These are phyloP conservation scores for Suillus ampliporus DNA, from an alignment of 768 basidiomycete genomes.

Conservation along the genomic window DNA sequence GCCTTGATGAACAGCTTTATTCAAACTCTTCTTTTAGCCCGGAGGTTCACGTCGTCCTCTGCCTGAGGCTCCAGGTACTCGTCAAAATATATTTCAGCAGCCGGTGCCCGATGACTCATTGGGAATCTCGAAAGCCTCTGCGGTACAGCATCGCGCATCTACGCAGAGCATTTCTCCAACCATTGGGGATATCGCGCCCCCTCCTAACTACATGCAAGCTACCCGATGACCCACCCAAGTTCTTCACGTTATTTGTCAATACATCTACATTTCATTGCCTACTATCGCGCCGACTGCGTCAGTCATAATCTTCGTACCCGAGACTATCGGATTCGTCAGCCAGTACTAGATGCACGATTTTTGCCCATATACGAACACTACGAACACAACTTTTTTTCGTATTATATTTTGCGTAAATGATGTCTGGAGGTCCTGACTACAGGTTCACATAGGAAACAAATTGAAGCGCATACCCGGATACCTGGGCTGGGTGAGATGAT, in stretches of 20 bases:
- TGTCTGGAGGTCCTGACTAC: background rate
- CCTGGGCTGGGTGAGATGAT: no score
- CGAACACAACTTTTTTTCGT: background rate
- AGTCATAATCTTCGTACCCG: background rate
- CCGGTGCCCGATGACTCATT: constrained; percentile 7
- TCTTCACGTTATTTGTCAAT: background rate
- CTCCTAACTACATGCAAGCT: constrained; percentile 32
- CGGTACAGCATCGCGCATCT: constrained; percentile 8
- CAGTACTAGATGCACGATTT: background rate
- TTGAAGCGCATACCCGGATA: no score
- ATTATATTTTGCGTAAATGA: background rate
- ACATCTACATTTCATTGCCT: background rate
- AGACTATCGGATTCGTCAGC: background rate
- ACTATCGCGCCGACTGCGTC: background rate
- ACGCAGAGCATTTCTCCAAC: constrained; percentile 20
- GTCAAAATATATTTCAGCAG: constrained; percentile 2
- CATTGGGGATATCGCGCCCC: constrained; percentile 23
- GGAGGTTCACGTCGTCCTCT: constrained; percentile 22
- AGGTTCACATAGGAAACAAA: no score
- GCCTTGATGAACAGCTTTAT: background rate
- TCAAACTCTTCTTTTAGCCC: constrained; percentile 13
- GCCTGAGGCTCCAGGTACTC: constrained; percentile 28
- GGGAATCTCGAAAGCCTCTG: background rate
- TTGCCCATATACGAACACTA: background rate
- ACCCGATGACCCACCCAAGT: background rate